Base-by-base conservation (phyloP, 2,329 filamentous ascomycete species). In the Didymella arachidicola region DNA sequence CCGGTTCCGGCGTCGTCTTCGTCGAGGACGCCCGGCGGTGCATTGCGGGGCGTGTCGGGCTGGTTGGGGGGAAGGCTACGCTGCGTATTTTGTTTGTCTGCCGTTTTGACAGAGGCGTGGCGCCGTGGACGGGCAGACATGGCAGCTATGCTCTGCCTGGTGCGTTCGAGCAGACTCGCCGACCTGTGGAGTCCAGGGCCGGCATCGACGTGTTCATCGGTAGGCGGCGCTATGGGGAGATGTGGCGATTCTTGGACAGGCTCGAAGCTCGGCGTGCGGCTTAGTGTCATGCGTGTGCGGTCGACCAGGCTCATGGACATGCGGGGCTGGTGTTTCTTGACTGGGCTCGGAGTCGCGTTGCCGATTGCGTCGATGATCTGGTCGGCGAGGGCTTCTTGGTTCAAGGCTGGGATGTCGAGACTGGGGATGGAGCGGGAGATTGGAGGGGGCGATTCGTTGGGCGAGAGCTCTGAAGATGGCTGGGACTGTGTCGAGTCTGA, bases 131-230 rank as follows among this genome's bases (percentile, higher is more conserved):
- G 64, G 19, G 27, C 47, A 61, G 36, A 62, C 63, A 39, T 39
- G 16, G 87, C 82, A 0, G 88, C 86, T 87, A 97, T 94, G 18
- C 91, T 93, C 53, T 92, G 83, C 18, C 90, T 87, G 0, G 93
- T 96, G 46, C 93, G 89, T 71, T 92, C 92, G 4, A 89, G 84
- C 34, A 77, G 60, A 69, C 69, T 12, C 61, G 30, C 10, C 57
- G 49, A n/a, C 57, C 43, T 63, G 54, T 46, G 59, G 11, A 41
- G 38, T 27, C 18, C 25, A 10, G 6, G 57, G 30, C 57, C 64
- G 22, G 64, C 59, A 11, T 60, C 53, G 22, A 3, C 22, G 22
- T 22, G 22, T 22, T 22, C 22, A 2, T 22, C 64, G 16, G 58
- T 62, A 2, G 67, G 58, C 29, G 57, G 47, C 30, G 47, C 46